These are phyloP conservation scores for Sporothrix luriei DNA, from an alignment of 2,329 filamentous ascomycete genomes.

Conservation along the genomic window DNA sequence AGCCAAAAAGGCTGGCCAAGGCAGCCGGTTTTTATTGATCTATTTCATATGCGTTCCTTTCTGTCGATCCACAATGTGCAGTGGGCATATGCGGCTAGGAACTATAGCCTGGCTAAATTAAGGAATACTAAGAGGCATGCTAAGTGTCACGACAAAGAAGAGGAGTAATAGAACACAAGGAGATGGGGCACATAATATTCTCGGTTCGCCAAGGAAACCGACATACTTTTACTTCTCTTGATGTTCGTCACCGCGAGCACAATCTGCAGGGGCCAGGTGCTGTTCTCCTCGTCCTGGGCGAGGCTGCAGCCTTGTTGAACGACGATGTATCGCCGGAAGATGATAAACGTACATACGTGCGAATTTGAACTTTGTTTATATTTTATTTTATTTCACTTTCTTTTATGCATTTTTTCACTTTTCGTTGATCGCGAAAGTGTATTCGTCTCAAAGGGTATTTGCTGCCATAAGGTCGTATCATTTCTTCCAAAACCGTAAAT, in stretches of 20 bases:
- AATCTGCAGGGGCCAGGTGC: constrained; percentile 23
- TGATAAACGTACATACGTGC: too few relatives aligned
- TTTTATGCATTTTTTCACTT: too few relatives aligned
- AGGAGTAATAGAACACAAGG: neutral
- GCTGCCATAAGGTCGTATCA: neutral
- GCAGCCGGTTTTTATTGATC: neutral
- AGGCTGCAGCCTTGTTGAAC: constrained; percentile 22
- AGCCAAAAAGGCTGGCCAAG: neutral
- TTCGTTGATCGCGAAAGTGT: too few relatives aligned
- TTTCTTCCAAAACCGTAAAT: neutral
- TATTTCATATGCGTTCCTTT: neutral
- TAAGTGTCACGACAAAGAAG: neutral
- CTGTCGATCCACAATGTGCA: neutral
- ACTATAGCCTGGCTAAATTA: constrained; percentile 17
- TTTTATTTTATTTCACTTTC: too few relatives aligned
- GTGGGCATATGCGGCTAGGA: constrained; percentile 20
- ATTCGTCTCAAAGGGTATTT: too few relatives aligned
- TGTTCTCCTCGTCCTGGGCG: neutral
- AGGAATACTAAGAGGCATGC: neutral
- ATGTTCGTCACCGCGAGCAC: neutral
- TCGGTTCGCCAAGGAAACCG: neutral
- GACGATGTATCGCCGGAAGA: too few relatives aligned
- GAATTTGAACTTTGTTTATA: too few relatives aligned
- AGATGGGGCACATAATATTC: constrained; percentile 2
- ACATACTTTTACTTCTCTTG: neutral